Base-by-base conservation (phyloP, 306 rosid genomes). In the Lathyrus tuberosus region DNA sequence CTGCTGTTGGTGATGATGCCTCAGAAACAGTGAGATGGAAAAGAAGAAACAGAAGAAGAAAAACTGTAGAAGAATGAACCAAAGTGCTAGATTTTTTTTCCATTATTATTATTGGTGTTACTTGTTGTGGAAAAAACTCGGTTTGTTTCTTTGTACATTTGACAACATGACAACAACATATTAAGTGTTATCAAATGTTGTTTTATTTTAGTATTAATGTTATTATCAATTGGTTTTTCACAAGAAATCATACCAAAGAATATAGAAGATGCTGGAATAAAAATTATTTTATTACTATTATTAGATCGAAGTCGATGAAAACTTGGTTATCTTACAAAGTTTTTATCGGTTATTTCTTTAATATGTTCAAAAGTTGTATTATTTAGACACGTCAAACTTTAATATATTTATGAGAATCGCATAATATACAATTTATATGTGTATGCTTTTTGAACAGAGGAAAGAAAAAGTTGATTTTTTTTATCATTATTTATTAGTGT, bases 1-100 rank as follows among this genome's bases (percentile, higher is more conserved):
- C 88, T 0, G 79, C 60, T 0, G 87, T 42, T 40, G 73, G 60
- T 3, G 47, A 5, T 6, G 75, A 62, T 30, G 88, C 69, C 31
- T 37, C 73, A 0, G 83, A 69, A 28, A 24, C 48, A 49, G 85
- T 71, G 4, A 75, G 44, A 5, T 42, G 74, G 26, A 24, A 3
- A 53, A 78, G 57, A 40, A 58, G 40, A 17, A 76, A 57, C 4
- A 82, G 9, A 10, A 80, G 12, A 11, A 75, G 58, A 74, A 35
- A 33, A 33, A 54, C 1, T 9, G 2, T 43, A 67, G 56, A 62
- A 20, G 44, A 67, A 67, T 10, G 58, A n/a, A 35, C 4, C 14
- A 69, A 46, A 24, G 38, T 1, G 44, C 6, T 17, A n/a, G 73
- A 30, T 14, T 74, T 74, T 14, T 69, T 74, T 74, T 35, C 70